A percentile compares a stretch with the other conserved stretches of the same genome.
phyloP scores from a whole-genome alignment of 352 stramenopile genomes.

The Blastocystis sp. region DNA sequence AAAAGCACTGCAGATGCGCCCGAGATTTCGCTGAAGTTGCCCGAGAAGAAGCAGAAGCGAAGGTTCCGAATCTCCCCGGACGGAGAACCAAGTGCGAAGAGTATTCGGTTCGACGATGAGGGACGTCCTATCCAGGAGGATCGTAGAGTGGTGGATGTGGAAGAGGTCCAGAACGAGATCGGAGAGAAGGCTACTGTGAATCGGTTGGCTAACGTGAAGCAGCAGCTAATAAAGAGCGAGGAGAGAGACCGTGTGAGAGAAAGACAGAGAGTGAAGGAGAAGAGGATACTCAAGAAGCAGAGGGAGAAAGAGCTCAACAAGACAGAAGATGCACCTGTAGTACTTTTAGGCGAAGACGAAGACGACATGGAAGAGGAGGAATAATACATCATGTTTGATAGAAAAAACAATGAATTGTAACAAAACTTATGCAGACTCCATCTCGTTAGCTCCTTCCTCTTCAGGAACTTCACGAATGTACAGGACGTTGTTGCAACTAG shows the following conservation, averaged over 20 bases:
- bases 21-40: slow-evolving; percentile 64
- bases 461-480: slow-evolving; percentile 47
- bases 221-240: slow-evolving; percentile 73
- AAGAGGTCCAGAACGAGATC: slow-evolving; percentile 66
- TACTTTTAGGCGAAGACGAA: slow-evolving; percentile 40
- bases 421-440: slow-evolving; percentile 19
- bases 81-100: slow-evolving; percentile 72
- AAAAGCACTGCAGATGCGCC: slow-evolving; percentile 69
- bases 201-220: slow-evolving; percentile 73
- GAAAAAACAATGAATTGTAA: neutral
- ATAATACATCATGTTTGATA: neutral
- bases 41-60: slow-evolving; percentile 68
- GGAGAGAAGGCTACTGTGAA: slow-evolving; percentile 68
- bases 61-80: slow-evolving; percentile 71
- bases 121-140: slow-evolving; percentile 70
- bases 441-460: slow-evolving; percentile 11
- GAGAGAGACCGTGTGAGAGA: slow-evolving; percentile 79
- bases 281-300: slow-evolving; percentile 65
- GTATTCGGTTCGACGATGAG: slow-evolving; percentile 88
- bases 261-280: slow-evolving; percentile 76
- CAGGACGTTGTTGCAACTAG: slow-evolving; percentile 50
- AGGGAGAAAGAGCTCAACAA: neutral
- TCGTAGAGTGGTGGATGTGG: neutral
- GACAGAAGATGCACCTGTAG: neutral
- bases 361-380: neutral